Base-by-base conservation (phyloP, 1,284 basidiomycete species). In the Cryptococcus sp. region DNA sequence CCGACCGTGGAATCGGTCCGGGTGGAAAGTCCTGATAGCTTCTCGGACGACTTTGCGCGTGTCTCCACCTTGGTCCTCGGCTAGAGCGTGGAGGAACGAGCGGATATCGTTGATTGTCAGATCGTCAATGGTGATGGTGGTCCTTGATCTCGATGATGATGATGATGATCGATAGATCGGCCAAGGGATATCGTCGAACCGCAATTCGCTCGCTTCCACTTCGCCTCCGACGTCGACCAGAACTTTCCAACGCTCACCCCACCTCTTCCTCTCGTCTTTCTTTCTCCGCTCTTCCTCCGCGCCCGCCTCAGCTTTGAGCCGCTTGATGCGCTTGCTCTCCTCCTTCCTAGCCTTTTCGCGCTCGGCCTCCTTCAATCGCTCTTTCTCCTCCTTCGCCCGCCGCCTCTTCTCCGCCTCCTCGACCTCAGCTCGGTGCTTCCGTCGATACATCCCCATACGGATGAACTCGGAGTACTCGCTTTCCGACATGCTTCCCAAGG, bases 171-270 rank as follows among this genome's bases (percentile, higher is more conserved):
- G 0, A 69, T 84, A 78, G 47, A 90, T 78, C 0, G 91, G 91
- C 91, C 90, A 93, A 1, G 91, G 91, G 10, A 93, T 84, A 70
- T 90, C 87, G 13, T 69, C 69, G 67, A 89, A 89, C 2, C 66
- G 57, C 25, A 86, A 70, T 23, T 66, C 42, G 19, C 53, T 50
- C 31, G 42, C 35, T 48, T 58, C 49, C n/a, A 56, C 44, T 5
- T 52, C 51, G n/a, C 56, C 49, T 19, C 49, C 58, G n/a, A 52
- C 50, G 11, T 55, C 53, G 41, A 31, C 47, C 17, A 62, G 46
- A 11, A 10, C 13, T 46, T 53, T 53, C 61, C 61, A 62, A 6
- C 42, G 55, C 45, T 27, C 68, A 25, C 17, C 65, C 58, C 41
- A 61, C 50, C 59, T 56, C 54, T 23, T 23, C 22, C 66, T 62